Evolutionary conservation across 1,284 basidiomycete species (phyloP).

Genomic region (Rhizoctonia solani): DNA sequence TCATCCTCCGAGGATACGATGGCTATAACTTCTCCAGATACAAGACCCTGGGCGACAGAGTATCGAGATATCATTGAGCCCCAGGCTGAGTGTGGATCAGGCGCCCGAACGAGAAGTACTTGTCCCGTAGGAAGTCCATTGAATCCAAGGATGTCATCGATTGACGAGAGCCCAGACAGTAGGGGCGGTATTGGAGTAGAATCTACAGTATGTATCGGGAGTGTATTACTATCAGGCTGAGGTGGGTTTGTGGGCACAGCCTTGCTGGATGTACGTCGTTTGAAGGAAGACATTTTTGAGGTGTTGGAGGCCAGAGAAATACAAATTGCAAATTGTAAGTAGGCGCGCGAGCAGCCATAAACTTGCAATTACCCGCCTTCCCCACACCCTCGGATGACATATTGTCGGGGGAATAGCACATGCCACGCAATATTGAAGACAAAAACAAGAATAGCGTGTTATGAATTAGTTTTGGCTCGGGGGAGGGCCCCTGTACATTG

Average conservation of each 20-base stretch:
- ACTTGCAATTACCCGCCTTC: too few species aligned
- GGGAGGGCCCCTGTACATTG: too few species aligned
- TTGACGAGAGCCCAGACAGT: conserved; percentile 77
- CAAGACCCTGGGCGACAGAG: conserved; percentile 84
- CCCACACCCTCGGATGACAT: too few species aligned
- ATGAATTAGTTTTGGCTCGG: too few species aligned
- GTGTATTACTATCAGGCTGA: neutral
- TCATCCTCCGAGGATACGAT: conserved; percentile 63
- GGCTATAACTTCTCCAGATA: conserved; percentile 66
- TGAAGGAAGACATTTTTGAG: conserved; percentile 28
- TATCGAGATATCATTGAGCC: conserved; percentile 86
- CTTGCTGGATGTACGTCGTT: conserved; percentile 20
- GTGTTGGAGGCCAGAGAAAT: neutral
- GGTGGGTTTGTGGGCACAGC: neutral
- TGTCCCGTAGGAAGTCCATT: conserved; percentile 89
- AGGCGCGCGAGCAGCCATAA: too few species aligned
- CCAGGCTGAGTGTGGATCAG: conserved; percentile 85
- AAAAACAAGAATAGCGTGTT: too few species aligned
- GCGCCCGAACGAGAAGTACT: conserved; percentile 71
- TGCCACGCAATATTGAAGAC: too few species aligned
- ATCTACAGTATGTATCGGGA: neutral
- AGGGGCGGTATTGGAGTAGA: neutral
- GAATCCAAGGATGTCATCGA: conserved; percentile 92
- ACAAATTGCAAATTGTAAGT: too few species aligned
- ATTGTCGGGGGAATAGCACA: too few species aligned